phyloP scores from a whole-genome alignment of 2,329 filamentous ascomycete genomes.

The Rhexocercosporidium sp. region DNA sequence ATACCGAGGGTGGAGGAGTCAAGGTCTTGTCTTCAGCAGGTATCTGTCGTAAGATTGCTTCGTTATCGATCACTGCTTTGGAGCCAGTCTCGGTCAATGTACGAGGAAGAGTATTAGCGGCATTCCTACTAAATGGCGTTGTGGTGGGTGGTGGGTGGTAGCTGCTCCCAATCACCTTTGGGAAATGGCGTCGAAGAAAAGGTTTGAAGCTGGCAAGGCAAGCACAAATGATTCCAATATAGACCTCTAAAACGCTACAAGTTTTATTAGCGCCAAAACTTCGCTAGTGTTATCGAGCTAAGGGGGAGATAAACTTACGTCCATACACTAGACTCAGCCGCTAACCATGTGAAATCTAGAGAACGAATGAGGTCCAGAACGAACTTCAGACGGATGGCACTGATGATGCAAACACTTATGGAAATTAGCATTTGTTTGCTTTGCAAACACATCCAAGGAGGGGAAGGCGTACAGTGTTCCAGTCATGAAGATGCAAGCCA shows the following conservation, averaged over 20 bases:
- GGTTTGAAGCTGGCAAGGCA: not conserved
- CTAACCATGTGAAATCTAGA: too few relatives aligned
- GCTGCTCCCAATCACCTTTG: not conserved
- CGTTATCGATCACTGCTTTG: conserved; percentile 10
- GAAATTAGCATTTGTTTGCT: too few relatives aligned
- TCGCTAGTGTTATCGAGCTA: not conserved
- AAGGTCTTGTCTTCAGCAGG: conserved; percentile 8
- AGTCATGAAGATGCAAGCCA: too few relatives aligned
- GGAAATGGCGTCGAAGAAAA: not conserved
- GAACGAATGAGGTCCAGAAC: too few relatives aligned
- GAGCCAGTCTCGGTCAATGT: not conserved
- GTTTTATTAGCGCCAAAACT: not conserved
- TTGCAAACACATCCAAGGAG: too few relatives aligned
- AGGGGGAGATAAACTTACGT: not conserved
- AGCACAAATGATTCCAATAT: not conserved
- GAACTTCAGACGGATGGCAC: too few relatives aligned
- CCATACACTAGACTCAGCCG: too few relatives aligned
- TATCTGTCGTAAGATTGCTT: conserved; percentile 14
- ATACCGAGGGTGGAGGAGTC: conserved; percentile 10
- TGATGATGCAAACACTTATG: too few relatives aligned
- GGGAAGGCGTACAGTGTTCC: too few relatives aligned
- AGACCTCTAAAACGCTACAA: not conserved
- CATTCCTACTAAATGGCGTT: not conserved
- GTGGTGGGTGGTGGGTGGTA: not conserved
- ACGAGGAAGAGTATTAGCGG: not conserved